Percentiles rank a stretch among this genome's conserved stretches.
These are phyloP conservation scores for Cercospora sesami DNA, from an alignment of 2,329 filamentous ascomycete species.

Conservation along the genomic window DNA sequence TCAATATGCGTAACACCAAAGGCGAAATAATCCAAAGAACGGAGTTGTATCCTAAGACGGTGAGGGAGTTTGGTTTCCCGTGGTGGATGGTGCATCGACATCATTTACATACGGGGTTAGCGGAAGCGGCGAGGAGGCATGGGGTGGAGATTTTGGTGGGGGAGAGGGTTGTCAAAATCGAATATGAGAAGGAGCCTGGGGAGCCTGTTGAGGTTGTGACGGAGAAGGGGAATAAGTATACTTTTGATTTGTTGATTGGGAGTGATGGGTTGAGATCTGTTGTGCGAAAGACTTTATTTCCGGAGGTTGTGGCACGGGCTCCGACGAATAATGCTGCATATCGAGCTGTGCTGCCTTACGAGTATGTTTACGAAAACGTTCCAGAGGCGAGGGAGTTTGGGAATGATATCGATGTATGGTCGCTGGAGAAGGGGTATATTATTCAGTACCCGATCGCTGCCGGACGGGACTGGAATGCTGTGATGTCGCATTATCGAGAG, in stretches of 20 bases:
- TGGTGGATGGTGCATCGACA: conserved; percentile 52
- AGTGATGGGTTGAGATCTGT: conserved; percentile 35
- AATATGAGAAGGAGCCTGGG: conserved; percentile 26
- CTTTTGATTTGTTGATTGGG: conserved; percentile 33
- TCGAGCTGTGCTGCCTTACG: conserved; percentile 47
- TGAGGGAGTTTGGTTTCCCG: conserved; percentile 39
- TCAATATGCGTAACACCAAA: conserved; percentile 43
- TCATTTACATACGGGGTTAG: conserved; percentile 50
- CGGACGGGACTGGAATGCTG: conserved; percentile 48
- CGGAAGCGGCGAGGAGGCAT: conserved; percentile 41
- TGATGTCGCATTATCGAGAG: conserved; percentile 45
- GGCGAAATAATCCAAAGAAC: conserved; percentile 38
- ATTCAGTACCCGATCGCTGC: conserved; percentile 49
- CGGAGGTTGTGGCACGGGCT: conserved; percentile 41
- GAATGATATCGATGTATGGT: conserved; percentile 48
- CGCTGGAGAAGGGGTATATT: conserved; percentile 44
- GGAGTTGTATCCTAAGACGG: conserved; percentile 24
- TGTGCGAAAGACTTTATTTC: conserved; percentile 43
- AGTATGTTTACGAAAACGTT: conserved; percentile 37
- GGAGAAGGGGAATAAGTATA: conserved; percentile 21
- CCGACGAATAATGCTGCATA: conserved; percentile 47
- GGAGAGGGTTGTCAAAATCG: conserved; percentile 39
- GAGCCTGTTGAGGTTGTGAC: conserved; percentile 37
- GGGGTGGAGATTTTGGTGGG: conserved; percentile 44
- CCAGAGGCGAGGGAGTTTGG: conserved; percentile 24